Conservation (phyloP, 2,329 filamentous ascomycete species). For the Oidium heveae region DNA sequence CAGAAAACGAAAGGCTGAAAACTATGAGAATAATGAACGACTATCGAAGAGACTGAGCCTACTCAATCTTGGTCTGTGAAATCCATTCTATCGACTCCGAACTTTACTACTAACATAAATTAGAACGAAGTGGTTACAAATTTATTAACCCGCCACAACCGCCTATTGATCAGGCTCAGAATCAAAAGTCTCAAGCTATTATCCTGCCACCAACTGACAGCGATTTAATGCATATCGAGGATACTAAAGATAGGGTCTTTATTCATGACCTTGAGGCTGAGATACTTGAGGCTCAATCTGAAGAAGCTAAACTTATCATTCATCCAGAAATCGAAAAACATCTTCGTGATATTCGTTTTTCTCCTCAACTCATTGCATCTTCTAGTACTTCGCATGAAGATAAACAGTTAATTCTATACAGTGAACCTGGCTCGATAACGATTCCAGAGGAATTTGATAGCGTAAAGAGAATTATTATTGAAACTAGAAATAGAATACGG, state of each 20-base stretch:
- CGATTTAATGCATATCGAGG: constrained; percentile 62
- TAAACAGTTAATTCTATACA: constrained; percentile 57
- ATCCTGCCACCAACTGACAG: constrained; percentile 17
- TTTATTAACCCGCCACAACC: constrained; percentile 22
- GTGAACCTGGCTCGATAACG: constrained; percentile 48
- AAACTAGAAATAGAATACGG: constrained; percentile 43
- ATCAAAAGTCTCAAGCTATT: no score
- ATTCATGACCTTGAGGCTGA: constrained; percentile 80
- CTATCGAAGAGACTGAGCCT: constrained; percentile 64
- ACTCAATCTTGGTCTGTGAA: constrained; percentile 48
- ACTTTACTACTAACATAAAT: constrained; percentile 7
- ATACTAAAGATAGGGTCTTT: constrained; percentile 65
- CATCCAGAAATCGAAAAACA: constrained; percentile 69
- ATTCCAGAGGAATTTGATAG: constrained; percentile 51
- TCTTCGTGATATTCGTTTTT: constrained; percentile 41
- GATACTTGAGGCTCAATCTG: constrained; percentile 40
- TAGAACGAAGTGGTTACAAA: constrained; percentile 36
- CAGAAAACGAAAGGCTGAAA: constrained; percentile 33
- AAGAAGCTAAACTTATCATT: constrained; percentile 42
- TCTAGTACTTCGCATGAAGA: constrained; percentile 23
- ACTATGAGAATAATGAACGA: constrained; percentile 40
- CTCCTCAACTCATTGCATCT: constrained; percentile 29
- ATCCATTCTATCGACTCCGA: constrained; percentile 1
- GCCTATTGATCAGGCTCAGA: no score
- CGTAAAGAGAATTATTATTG: constrained; percentile 62